These are phyloP conservation scores for Neofusicoccum kwambonambiense DNA, from an alignment of 2,329 filamentous ascomycete species.

Conservation along the genomic window DNA sequence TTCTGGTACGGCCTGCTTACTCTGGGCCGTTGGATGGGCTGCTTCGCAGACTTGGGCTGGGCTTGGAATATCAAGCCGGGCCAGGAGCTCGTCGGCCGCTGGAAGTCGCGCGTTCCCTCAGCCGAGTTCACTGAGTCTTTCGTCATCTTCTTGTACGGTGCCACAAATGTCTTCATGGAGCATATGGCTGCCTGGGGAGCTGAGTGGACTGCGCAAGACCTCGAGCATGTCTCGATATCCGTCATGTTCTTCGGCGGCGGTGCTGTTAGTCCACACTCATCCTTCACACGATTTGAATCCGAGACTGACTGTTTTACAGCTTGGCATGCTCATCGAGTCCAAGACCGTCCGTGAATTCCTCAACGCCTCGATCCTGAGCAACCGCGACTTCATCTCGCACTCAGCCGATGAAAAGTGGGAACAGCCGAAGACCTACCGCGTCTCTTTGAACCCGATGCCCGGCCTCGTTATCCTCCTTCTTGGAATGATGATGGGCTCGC, in stretches of 20 bases:
- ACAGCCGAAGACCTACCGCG: constrained; percentile 65
- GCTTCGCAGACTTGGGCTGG: constrained; percentile 89
- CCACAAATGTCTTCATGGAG: constrained; percentile 89
- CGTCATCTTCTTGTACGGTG: constrained; percentile 86
- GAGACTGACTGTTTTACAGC: constrained; percentile 35
- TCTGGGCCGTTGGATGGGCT: constrained; percentile 84
- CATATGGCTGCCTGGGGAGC: constrained; percentile 73
- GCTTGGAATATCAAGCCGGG: constrained; percentile 85
- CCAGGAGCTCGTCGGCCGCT: constrained; percentile 56
- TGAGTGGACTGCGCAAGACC: constrained; percentile 72
- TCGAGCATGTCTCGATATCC: constrained; percentile 91
- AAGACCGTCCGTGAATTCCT: constrained; percentile 63
- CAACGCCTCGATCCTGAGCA: constrained; percentile 49
- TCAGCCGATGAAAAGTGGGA: constrained; percentile 49
- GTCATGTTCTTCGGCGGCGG: constrained; percentile 93
- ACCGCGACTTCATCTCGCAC: constrained; percentile 37
- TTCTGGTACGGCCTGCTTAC: constrained; percentile 89
- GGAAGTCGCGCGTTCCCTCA: constrained; percentile 63
- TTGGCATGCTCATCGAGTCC: constrained; percentile 82
- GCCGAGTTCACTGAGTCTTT: constrained; percentile 89
- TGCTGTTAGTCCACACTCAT: constrained; percentile 57
- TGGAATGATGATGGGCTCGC: constrained; percentile 92
- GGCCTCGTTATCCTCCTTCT: constrained; percentile 82
- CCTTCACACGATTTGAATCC: background rate
- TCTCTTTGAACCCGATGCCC: constrained; percentile 86